phyloP scores from a whole-genome alignment of 2,329 filamentous ascomycete genomes.

The Didymella segeticola region DNA sequence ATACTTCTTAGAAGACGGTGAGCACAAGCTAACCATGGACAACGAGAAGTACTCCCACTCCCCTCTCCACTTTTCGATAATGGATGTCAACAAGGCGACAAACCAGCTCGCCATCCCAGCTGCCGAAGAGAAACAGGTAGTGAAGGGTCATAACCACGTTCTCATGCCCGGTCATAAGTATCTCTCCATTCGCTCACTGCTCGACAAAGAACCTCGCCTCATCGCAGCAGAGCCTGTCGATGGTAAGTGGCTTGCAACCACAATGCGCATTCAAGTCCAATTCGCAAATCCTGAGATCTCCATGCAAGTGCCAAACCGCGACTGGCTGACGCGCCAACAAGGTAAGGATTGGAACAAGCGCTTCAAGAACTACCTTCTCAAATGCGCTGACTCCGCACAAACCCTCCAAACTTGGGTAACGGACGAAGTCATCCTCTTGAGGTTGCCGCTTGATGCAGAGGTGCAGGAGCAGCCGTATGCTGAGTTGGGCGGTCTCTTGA shows the following conservation, averaged over 20 bases:
- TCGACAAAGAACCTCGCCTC: background rate
- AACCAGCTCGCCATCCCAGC: constrained; percentile 6
- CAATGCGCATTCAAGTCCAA: constrained; percentile 4
- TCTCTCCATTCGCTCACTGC: constrained; percentile 4
- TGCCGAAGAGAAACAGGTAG: background rate
- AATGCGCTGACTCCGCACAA: background rate
- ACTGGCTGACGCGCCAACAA: constrained; percentile 3
- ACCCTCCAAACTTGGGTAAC: background rate
- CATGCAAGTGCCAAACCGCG: constrained; percentile 6
- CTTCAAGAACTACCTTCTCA: background rate
- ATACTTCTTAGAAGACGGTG: background rate
- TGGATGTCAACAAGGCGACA: background rate
- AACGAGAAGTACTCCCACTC: background rate
- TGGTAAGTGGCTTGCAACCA: constrained; percentile 8
- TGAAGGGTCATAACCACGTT: background rate
- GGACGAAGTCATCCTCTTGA: background rate
- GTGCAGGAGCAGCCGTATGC: background rate
- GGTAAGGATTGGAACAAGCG: background rate
- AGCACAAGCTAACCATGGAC: constrained; percentile 2
- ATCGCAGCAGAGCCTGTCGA: background rate
- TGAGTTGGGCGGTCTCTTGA: background rate
- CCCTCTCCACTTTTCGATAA: constrained; percentile 1
- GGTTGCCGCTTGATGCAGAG: background rate
- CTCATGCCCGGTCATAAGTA: background rate
- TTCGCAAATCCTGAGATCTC: constrained; percentile 1